phyloP scores from a whole-genome alignment of 2,329 filamentous ascomycete species.

The Gliomastix tumulicola region DNA sequence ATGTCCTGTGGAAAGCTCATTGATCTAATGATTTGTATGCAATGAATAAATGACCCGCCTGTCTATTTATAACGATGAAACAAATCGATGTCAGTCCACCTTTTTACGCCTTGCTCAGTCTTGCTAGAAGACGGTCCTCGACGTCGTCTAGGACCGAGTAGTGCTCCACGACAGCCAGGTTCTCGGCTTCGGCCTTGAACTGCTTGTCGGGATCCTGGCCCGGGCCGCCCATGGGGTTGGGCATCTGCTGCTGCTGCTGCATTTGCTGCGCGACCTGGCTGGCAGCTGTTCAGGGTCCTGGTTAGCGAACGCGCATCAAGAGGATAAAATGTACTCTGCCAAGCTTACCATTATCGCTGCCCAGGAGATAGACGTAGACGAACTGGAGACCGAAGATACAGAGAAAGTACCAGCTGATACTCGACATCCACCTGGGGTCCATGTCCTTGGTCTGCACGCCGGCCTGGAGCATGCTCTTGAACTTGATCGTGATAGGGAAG shows the following conservation, averaged over 20 bases:
- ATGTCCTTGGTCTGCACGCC: slow-evolving; percentile 93
- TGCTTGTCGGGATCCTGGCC: slow-evolving; percentile 94
- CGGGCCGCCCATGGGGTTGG: slow-evolving; percentile 67
- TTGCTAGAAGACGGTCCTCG: slow-evolving; percentile 71
- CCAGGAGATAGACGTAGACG: slow-evolving; percentile 94
- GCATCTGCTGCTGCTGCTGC: slow-evolving; percentile 51
- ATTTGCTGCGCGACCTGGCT: slow-evolving; percentile 91
- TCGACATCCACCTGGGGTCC: slow-evolving; percentile 97
- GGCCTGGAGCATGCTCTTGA: slow-evolving; percentile 98
- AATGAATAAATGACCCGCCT: background rate
- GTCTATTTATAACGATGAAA: too few relatives aligned
- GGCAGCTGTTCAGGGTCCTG: slow-evolving; percentile 51
- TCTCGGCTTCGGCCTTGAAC: slow-evolving; percentile 88
- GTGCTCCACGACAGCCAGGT: slow-evolving; percentile 90
- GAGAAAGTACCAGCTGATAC: slow-evolving; percentile 97
- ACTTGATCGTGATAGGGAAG: slow-evolving; percentile 95
- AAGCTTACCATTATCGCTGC: slow-evolving; percentile 83
- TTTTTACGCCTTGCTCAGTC: slow-evolving; percentile 28
- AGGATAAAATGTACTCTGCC: background rate
- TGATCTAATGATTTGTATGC: too few relatives aligned
- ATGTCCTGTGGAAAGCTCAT: too few relatives aligned
- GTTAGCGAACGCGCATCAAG: slow-evolving; percentile 8
- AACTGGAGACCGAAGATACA: slow-evolving; percentile 95
- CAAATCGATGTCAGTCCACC: background rate
- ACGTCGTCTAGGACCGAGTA: slow-evolving; percentile 85